These are phyloP conservation scores for Ilex asprella DNA, from an alignment of 257 asterid species.

Conservation along the genomic window DNA sequence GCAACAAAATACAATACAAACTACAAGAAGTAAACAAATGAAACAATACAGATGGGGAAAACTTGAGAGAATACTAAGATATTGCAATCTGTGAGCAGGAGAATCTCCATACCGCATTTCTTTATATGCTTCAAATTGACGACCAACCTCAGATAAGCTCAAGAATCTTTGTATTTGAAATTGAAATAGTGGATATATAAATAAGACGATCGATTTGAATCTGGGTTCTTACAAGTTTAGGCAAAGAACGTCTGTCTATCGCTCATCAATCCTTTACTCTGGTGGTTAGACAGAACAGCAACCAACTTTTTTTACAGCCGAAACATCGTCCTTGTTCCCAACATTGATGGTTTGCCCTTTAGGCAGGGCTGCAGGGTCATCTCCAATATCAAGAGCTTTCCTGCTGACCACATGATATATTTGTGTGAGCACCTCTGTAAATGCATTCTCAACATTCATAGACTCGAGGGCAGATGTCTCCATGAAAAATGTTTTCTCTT, in stretches of 20 bases:
- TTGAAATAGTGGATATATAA: neutral
- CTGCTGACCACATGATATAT: constrained; percentile 24
- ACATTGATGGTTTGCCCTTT: constrained; percentile 26
- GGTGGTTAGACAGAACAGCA: constrained; percentile 18
- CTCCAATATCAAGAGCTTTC: constrained; percentile 25
- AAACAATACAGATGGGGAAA: constrained; percentile 9
- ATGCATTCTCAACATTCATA: constrained; percentile 22
- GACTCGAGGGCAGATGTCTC: constrained; percentile 31
- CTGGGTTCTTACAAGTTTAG: neutral
- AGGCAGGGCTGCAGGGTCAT: constrained; percentile 22
- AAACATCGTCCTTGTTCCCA: constrained; percentile 23
- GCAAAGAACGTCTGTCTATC: neutral
- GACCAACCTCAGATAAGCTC: neutral
- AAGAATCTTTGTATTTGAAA: neutral
- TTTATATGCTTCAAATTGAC: no score
- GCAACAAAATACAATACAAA: constrained; percentile 12
- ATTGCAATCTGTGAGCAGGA: constrained; percentile 14
- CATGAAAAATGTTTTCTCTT: constrained; percentile 23
- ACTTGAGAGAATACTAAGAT: constrained; percentile 1
- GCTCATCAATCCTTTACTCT: neutral
- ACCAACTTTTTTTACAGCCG: constrained; percentile 22
- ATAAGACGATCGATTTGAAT: neutral
- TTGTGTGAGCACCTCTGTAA: constrained; percentile 26
- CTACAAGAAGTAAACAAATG: neutral
- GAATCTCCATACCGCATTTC: neutral